Conservation (phyloP, 192 early-diverging fungal genomes). For the Coemansia sp. region DNA sequence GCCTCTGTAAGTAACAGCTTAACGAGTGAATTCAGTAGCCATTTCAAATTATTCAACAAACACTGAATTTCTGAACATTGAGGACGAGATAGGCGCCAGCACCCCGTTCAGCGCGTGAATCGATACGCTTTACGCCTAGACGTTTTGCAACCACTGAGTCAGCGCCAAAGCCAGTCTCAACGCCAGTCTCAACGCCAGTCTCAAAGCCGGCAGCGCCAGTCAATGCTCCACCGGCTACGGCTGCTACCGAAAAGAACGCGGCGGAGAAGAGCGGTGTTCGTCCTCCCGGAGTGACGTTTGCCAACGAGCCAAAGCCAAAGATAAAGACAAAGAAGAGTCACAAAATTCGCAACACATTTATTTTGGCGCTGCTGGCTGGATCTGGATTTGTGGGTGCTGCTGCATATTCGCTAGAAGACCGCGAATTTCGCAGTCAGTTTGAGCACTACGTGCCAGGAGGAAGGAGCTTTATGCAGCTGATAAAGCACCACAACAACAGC, state of each 20-base stretch:
- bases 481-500: constrained; percentile 55
- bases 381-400: constrained; percentile 48
- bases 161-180: constrained; percentile 1
- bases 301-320: constrained; percentile 32
- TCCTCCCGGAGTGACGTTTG: constrained; percentile 20
- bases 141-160: constrained; percentile 22
- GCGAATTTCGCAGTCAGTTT: constrained; percentile 61
- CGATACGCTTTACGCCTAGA: constrained; percentile 5
- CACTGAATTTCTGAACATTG: background rate
- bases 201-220: constrained; percentile 11
- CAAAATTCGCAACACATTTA: constrained; percentile 40
- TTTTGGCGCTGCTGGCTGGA: constrained; percentile 30
- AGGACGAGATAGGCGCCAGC: background rate
- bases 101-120: background rate
- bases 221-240: constrained; percentile 4
- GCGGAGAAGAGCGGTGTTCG: constrained; percentile 27
- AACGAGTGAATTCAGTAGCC: background rate
- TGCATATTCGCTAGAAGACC: constrained; percentile 42
- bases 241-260: background rate
- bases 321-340: constrained; percentile 40
- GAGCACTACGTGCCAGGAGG: constrained; percentile 62
- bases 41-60: background rate
- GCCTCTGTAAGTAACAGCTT: constrained; percentile 16
- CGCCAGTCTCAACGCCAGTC: constrained; percentile 1
- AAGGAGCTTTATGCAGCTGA: constrained; percentile 54